Percentiles rank a stretch among this genome's conserved stretches.
These are phyloP conservation scores for Tilletia walkeri DNA, from an alignment of 1,284 basidiomycete species.

Conservation along the genomic window DNA sequence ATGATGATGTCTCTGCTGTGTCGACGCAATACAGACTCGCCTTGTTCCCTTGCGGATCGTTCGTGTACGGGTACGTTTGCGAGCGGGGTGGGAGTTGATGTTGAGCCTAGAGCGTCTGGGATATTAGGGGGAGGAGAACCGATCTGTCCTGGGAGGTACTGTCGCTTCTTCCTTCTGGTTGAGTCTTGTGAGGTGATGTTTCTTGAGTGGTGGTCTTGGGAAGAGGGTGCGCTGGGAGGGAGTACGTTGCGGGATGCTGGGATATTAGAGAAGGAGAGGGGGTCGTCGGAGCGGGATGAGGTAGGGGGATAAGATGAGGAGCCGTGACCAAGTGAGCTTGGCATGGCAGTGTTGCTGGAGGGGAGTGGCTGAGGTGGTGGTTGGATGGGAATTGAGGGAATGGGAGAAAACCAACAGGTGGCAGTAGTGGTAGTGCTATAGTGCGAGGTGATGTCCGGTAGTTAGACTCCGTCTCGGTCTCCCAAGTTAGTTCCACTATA, in stretches of 20 bases:
- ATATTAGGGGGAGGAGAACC: neutral
- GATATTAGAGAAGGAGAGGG: neutral
- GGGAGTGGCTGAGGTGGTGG: no score
- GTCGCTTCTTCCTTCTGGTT: neutral
- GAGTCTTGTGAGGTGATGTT: neutral
- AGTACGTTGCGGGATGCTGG: neutral
- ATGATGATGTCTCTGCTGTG: constrained; percentile 17
- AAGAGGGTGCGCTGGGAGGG: neutral
- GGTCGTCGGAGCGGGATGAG: neutral
- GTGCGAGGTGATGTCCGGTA: no score
- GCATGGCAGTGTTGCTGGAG: neutral
- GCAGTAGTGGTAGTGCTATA: no score
- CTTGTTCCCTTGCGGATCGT: neutral
- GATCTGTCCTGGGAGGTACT: constrained; percentile 14
- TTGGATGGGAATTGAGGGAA: no score
- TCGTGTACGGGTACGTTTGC: constrained; percentile 2
- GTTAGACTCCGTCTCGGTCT: no score
- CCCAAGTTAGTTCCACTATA: no score
- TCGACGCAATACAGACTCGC: constrained; percentile 9
- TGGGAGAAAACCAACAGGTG: no score
- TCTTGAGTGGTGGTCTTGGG: neutral
- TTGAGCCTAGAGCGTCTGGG: neutral
- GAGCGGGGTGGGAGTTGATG: constrained; percentile 5
- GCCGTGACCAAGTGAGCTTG: constrained; percentile 5
- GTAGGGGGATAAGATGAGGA: constrained; percentile 2